These are phyloP conservation scores for Umbelopsis sp. DNA, from an alignment of 192 early-diverging fungal species.

Conservation along the genomic window DNA sequence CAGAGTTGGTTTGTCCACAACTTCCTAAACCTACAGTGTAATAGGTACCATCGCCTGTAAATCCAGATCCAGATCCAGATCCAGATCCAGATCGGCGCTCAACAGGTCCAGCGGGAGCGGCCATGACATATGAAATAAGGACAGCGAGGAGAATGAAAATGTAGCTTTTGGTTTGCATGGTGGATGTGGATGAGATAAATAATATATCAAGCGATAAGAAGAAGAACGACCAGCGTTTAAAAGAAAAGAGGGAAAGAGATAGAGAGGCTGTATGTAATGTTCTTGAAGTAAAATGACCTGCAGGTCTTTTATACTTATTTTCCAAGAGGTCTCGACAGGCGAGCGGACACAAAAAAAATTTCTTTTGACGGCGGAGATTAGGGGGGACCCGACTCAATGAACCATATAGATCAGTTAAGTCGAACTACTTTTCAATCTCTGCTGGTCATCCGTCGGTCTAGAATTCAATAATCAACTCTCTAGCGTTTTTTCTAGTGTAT, in stretches of 20 bases:
- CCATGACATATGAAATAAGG: not conserved
- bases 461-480: not conserved
- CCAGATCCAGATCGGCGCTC: not conserved
- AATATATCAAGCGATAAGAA: not conserved
- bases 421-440: not conserved
- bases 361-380: not conserved
- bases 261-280: no score
- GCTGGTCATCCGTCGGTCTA: not conserved
- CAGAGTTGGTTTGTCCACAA: slow-evolving; percentile 22
- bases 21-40: slow-evolving; percentile 26
- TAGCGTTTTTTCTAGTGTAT: not conserved
- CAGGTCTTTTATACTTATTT: not conserved
- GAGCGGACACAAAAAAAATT: not conserved
- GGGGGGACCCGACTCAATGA: not conserved
- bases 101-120: not conserved
- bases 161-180: not conserved
- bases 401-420: no score
- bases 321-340: not conserved
- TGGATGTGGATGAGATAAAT: not conserved
- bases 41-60: slow-evolving; percentile 27
- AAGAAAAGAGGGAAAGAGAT: not conserved
- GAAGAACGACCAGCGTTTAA: slow-evolving; percentile 8
- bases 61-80: no score
- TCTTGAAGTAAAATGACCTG: not conserved
- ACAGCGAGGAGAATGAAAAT: not conserved